Evolutionary conservation across 192 early-diverging fungal species (phyloP).

Genomic region (Coemansia sp.): DNA sequence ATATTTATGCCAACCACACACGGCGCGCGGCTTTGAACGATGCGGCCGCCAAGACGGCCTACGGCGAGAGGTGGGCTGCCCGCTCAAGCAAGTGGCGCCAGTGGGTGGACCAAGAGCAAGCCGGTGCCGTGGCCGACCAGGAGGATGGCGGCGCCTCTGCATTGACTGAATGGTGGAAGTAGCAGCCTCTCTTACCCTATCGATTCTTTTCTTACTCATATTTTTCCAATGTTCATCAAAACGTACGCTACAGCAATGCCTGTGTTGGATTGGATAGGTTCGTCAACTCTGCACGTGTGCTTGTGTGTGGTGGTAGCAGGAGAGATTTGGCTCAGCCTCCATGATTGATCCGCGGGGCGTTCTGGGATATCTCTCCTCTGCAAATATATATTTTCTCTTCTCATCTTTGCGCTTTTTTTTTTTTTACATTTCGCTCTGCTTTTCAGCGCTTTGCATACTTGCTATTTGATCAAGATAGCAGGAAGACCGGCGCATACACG

Average conservation of each 20-base stretch:
- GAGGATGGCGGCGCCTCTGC: background rate
- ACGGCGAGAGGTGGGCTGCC: slow-evolving; percentile 25
- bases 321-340: background rate
- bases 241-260: no score
- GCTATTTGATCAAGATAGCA: slow-evolving; percentile 5
- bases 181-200: background rate
- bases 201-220: background rate
- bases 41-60: slow-evolving; percentile 20
- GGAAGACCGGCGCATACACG: background rate
- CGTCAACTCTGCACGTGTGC: background rate
- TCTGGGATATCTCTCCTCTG: background rate
- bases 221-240: background rate
- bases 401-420: background rate
- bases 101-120: slow-evolving; percentile 28
- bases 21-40: slow-evolving; percentile 27
- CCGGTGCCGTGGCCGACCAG: background rate
- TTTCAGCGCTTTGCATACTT: background rate
- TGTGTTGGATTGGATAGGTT: background rate
- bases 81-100: slow-evolving; percentile 33
- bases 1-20: slow-evolving; percentile 67
- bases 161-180: slow-evolving; percentile 47
- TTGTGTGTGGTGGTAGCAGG: no score
- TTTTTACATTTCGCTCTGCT: background rate
- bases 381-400: background rate
- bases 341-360: background rate